Conservation (phyloP, 2,329 filamentous ascomycete species). For the Nothophoma quercina region DNA sequence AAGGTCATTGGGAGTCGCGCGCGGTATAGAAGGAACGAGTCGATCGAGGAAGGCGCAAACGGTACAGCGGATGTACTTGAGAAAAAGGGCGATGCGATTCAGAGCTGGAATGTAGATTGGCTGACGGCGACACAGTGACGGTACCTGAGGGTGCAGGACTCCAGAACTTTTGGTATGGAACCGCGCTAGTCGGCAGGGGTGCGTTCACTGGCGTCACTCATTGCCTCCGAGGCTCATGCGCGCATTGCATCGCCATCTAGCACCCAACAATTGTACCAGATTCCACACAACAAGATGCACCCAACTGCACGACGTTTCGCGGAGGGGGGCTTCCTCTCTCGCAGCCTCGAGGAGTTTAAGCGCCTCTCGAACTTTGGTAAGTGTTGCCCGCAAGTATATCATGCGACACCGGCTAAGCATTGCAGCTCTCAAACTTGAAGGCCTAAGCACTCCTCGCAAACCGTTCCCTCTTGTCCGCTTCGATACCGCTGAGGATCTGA, state of each 20-base stretch:
- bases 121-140: too few species aligned
- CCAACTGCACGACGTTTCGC: slow-evolving; percentile 46
- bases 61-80: neutral
- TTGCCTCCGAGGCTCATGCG: slow-evolving; percentile 4
- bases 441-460: slow-evolving; percentile 68
- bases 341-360: slow-evolving; percentile 66
- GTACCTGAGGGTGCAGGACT: neutral
- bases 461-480: slow-evolving; percentile 73
- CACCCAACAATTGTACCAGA: slow-evolving; percentile 8
- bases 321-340: slow-evolving; percentile 64
- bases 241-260: slow-evolving; percentile 4
- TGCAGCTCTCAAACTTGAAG: slow-evolving; percentile 73
- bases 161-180: slow-evolving; percentile 8
- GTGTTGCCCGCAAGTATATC: slow-evolving; percentile 28
- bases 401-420: slow-evolving; percentile 38
- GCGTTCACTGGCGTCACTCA: neutral
- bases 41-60: slow-evolving; percentile 4
- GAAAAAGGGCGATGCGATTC: neutral
- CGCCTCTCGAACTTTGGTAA: slow-evolving; percentile 63
- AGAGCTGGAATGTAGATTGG: neutral
- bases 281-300: slow-evolving; percentile 40
- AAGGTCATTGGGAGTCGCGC: slow-evolving; percentile 44
- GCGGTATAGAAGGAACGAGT: slow-evolving; percentile 8
- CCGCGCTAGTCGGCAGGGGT: slow-evolving; percentile 1
- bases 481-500: slow-evolving; percentile 54